Evolutionary conservation across 495 filamentous ascomycete species (phyloP), one percentile per base, ranked within the genome.

Genomic region (Hypoxylon cercidicola): DNA sequence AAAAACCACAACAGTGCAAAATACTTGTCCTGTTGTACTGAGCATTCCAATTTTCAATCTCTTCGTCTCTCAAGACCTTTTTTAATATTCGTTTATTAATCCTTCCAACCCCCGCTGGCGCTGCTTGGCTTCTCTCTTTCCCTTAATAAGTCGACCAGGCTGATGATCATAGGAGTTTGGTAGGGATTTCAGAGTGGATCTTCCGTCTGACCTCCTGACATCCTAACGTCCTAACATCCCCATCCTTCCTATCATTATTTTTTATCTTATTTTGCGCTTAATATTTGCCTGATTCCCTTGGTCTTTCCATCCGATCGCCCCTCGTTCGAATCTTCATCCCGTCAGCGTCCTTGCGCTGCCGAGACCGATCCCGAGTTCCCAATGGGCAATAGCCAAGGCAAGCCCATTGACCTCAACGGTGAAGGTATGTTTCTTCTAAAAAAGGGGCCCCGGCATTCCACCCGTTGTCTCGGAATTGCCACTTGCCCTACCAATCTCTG

Each of bases 331-430:
- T 63, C 55, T 23, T 51, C 59, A 46, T 50, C 20, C 12, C 16
- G 53, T 41, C 54, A 52, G 35, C 55, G 57, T 50, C 63, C 47
- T 50, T 41, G 13, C 59, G 55, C 55, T 50, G 58, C 32, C 39
- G 43, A 66, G 35, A 49, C 35, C 19, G 39, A 52, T 40, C 48
- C 32, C 28, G 30, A 60, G 10, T 65, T 72, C 52, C 62, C 60
- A 34, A 99, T 99, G 95, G 95, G 95, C 72, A 97, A 99, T 76
- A 87, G 85, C 70, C 92, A 92, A 74, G 95, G 95, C 74, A 97
- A 97, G 76, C 93, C 90, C 74, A 87, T 97, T 78, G 88, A 90
- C 71, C 90, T 93, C 80, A 90, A 90, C 75, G 93, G 96, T 81
- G 92, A 97, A 84, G 91, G 93, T 97, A 78, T 72, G 90, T 86